phyloP scores from a whole-genome alignment of 305 asterid genomes.

The Striga hermonthica region DNA sequence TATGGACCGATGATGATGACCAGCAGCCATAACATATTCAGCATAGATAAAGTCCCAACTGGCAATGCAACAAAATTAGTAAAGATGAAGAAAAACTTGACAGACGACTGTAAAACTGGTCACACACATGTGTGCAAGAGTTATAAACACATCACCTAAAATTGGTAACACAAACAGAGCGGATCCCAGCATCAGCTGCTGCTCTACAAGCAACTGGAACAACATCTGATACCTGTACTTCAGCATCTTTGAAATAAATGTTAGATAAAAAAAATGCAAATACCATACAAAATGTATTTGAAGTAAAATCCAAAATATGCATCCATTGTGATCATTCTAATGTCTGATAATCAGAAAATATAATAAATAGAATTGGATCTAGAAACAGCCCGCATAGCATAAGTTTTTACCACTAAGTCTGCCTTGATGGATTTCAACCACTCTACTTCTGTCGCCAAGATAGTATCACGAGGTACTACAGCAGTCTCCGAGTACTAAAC shows the following conservation, averaged over 20 bases:
- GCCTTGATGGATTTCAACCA: slow-evolving; percentile 94
- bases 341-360: background rate
- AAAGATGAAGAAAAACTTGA: background rate
- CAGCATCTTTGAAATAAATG: background rate
- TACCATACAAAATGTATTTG: background rate
- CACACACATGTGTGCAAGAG: background rate
- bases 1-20: slow-evolving; percentile 84
- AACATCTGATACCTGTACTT: slow-evolving; percentile 86
- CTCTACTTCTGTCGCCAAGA: slow-evolving; percentile 82
- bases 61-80: slow-evolving; percentile 33
- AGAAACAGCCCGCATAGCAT: slow-evolving; percentile 5
- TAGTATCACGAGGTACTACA: slow-evolving; percentile 81
- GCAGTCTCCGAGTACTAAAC: slow-evolving; percentile 82
- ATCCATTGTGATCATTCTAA: background rate
- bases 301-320: slow-evolving; percentile 7
- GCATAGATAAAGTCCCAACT: slow-evolving; percentile 99
- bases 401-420: slow-evolving; percentile 73
- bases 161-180: slow-evolving; percentile 88
- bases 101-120: background rate
- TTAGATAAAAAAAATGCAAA: background rate
- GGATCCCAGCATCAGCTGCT: slow-evolving; percentile 97
- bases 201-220: slow-evolving; percentile 98
- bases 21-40: slow-evolving; percentile 98
- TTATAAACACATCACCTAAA: slow-evolving; percentile 53
- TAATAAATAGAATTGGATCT: slow-evolving; percentile 4